phyloP scores from a whole-genome alignment of 1,284 basidiomycete genomes.

The Apiotrichum gracile region DNA sequence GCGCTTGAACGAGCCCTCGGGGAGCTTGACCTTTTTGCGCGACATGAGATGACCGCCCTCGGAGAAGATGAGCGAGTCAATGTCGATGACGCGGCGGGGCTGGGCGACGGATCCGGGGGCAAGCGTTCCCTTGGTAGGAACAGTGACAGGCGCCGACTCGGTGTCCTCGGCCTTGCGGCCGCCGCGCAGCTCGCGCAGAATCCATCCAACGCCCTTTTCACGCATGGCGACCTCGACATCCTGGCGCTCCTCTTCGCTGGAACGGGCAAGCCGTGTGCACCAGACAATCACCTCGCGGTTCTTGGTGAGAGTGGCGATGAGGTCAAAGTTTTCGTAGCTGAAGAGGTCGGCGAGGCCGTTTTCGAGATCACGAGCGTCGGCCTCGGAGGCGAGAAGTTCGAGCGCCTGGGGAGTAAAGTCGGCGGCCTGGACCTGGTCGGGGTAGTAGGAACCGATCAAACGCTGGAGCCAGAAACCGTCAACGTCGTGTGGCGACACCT shows the following conservation, averaged over 20 bases:
- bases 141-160: slow-evolving; percentile 51
- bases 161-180: slow-evolving; percentile 54
- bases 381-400: slow-evolving; percentile 81
- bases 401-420: slow-evolving; percentile 85
- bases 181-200: slow-evolving; percentile 77
- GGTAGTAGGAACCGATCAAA: slow-evolving; percentile 80
- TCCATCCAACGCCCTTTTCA: slow-evolving; percentile 95
- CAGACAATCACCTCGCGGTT: slow-evolving; percentile 95
- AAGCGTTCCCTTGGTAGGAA: slow-evolving; percentile 82
- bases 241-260: slow-evolving; percentile 80
- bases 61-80: slow-evolving; percentile 91
- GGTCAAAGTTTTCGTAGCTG: slow-evolving; percentile 84
- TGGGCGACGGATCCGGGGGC: slow-evolving; percentile 81
- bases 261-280: slow-evolving; percentile 93
- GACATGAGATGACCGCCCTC: slow-evolving; percentile 97
- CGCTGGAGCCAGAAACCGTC: slow-evolving; percentile 99
- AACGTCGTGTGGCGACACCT: slow-evolving; percentile 81
- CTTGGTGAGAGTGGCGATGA: slow-evolving; percentile 86
- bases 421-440: slow-evolving; percentile 89
- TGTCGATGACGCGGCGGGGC: slow-evolving; percentile 79
- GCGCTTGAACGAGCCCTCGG: slow-evolving; percentile 96
- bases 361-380: slow-evolving; percentile 86
- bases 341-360: slow-evolving; percentile 97
- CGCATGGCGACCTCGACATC: slow-evolving; percentile 98
- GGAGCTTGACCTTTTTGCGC: slow-evolving; percentile 96